Evolutionary conservation across 306 rosid genomes (phyloP).

Genomic region (Pachyrhizus erosus): DNA sequence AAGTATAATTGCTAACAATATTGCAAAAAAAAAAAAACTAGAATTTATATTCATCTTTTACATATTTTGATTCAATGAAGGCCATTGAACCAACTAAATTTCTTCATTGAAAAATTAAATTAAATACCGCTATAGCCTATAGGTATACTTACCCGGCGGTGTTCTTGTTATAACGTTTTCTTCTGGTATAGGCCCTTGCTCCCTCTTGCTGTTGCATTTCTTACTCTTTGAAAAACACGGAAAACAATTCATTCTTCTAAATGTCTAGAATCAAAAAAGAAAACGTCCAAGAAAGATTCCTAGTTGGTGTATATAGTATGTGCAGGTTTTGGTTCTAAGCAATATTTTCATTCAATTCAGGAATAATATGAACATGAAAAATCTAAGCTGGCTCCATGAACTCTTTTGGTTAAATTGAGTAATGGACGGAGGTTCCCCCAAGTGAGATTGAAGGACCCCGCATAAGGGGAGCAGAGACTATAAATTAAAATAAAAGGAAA

Average conservation of each 20-base stretch:
- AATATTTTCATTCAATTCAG: neutral
- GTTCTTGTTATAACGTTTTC: slow-evolving; percentile 43
- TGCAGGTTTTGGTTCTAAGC: neutral
- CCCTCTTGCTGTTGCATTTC: slow-evolving; percentile 57
- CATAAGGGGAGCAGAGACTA: slow-evolving; percentile 40
- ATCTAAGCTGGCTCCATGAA: neutral
- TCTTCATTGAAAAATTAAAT: no score
- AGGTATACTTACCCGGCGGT: slow-evolving; percentile 56
- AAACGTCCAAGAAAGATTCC: slow-evolving; percentile 1
- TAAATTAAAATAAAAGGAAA: slow-evolving; percentile 8
- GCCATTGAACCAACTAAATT: no score
- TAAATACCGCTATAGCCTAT: no score
- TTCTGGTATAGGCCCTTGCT: slow-evolving; percentile 21
- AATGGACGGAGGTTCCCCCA: slow-evolving; percentile 69
- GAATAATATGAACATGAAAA: neutral
- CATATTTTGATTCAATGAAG: no score
- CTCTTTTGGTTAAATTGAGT: neutral
- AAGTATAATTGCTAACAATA: no score
- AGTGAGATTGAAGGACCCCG: slow-evolving; percentile 81
- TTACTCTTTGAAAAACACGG: slow-evolving; percentile 75
- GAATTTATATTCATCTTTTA: no score
- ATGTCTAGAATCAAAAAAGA: neutral
- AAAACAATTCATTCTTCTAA: slow-evolving; percentile 74
- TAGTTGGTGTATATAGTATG: neutral
- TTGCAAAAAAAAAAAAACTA: no score